A percentile compares a stretch with the other conserved stretches of the same genome.
Conservation (phyloP, 2,329 filamentous ascomycete species). For the Trichoderma pleuroti region DNA sequence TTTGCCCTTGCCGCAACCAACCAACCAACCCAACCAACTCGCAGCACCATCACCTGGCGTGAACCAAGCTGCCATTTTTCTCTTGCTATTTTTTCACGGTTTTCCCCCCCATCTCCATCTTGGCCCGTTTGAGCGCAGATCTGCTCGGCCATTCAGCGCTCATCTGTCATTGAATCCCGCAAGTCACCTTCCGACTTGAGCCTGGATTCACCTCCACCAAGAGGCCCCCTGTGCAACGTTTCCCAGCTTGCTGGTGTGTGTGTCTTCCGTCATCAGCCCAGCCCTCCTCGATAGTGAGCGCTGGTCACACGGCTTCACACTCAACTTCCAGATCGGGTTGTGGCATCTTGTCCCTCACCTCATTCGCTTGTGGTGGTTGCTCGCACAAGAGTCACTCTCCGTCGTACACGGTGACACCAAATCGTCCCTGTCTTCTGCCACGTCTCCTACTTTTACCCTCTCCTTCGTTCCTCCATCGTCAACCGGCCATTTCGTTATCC, state of each 20-base stretch:
- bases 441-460: background rate
- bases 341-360: conserved; percentile 3
- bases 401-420: background rate
- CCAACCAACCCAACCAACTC: background rate
- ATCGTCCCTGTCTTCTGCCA: background rate
- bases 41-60: conserved; percentile 12
- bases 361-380: conserved; percentile 1
- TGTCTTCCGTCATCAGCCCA: conserved; percentile 12
- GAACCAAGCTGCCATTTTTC: background rate
- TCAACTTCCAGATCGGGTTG: conserved; percentile 20
- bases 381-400: background rate
- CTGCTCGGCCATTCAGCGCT: background rate
- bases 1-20: background rate
- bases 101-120: background rate
- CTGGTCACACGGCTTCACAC: conserved; percentile 17
- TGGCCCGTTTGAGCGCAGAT: background rate
- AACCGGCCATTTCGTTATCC: background rate
- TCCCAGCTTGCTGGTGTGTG: conserved; percentile 1
- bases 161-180: background rate
- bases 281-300: background rate
- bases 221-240: conserved; percentile 17
- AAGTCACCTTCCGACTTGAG: conserved; percentile 21
- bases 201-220: conserved; percentile 16
- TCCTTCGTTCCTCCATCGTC: background rate
- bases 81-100: background rate